Evolutionary conservation across 176 grass and related monocot species (phyloP).

Genomic region (Eragrostis curvula): DNA sequence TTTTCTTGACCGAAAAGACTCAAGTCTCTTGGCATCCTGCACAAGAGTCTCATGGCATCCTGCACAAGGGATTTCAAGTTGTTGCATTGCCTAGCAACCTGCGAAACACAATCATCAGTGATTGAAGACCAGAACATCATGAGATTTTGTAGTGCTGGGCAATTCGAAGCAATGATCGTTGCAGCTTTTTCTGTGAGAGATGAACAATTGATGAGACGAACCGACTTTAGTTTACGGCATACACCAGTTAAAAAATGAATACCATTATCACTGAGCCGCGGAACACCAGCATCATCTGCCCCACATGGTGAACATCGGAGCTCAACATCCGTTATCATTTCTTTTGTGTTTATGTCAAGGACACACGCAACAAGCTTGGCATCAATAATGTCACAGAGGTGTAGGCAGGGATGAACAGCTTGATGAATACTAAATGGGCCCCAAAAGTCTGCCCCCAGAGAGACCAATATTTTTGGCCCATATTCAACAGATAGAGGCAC

Average conservation of each 20-base stretch:
- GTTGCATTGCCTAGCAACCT: too few species aligned
- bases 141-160: conserved; percentile 14
- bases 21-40: too few species aligned
- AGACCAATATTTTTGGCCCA: conserved; percentile 6
- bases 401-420: conserved; percentile 11
- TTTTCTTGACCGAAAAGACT: too few species aligned
- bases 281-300: background rate
- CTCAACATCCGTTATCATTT: conserved; percentile 23
- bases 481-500: conserved; percentile 18
- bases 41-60: too few species aligned
- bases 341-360: background rate
- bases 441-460: conserved; percentile 29
- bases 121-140: background rate
- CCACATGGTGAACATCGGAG: background rate
- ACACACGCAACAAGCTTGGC: conserved; percentile 23
- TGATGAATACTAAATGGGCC: background rate
- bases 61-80: too few species aligned
- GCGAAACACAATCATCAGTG: too few species aligned
- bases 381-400: conserved; percentile 15
- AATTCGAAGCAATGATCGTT: conserved; percentile 18
- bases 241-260: background rate
- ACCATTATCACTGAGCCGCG: conserved; percentile 13
- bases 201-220: conserved; percentile 16
- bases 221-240: conserved; percentile 5
- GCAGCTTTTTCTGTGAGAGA: conserved; percentile 7